Evolutionary conservation across 192 early-diverging fungal genomes (phyloP), one percentile per base, ranked within the genome.

Genomic region (Bifiguratus adelaidae): DNA sequence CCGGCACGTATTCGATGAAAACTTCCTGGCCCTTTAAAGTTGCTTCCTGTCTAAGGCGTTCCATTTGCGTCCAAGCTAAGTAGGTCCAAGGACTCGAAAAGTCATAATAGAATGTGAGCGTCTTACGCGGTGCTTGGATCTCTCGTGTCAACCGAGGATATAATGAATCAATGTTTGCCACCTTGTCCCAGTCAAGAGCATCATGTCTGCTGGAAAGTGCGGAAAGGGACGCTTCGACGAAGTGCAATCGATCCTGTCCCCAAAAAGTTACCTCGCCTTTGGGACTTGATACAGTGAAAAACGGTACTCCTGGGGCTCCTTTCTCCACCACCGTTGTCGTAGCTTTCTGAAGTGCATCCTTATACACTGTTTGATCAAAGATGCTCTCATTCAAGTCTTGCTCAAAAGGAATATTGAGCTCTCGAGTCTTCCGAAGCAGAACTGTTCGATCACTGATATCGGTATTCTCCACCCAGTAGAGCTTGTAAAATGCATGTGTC

Each of bases 241-340:
- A 49, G 21, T 50, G 18, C 18, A 50, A n/a, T 3, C 55, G 48
- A 45, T 57, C 55, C 16, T 57, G 55, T 11, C 55, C 55, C 47
- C 41, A 57, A 37, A 21, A 57, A 15, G 50, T 30, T 2, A 34
- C 16, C 2, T 41, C 41, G 11, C 35, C 20, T 7, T 50, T 33
- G 35, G 40, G 29, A 12, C 35, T n/a, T 2, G 28, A 34, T 2
- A 57, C 25, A 21, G 18, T 19, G 20, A 57, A 57, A 3, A 24
- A 37, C 16, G 55, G 55, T 2, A 57, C 47, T 19, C 48, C 55
- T 1, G 55, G 55, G 32, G 55, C 42, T 4, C 47, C 55, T 30
- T 21, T 18, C 16, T 48, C 21, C 3, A 44, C 35, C 2, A 28
- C 48, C 11, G 20, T 15, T 24, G 23, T 30, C 9, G 53, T 55